A percentile compares a stretch with the other conserved stretches of the same genome.
phyloP scores from a whole-genome alignment of 306 rosid genomes.

The Rosa multiflora region DNA sequence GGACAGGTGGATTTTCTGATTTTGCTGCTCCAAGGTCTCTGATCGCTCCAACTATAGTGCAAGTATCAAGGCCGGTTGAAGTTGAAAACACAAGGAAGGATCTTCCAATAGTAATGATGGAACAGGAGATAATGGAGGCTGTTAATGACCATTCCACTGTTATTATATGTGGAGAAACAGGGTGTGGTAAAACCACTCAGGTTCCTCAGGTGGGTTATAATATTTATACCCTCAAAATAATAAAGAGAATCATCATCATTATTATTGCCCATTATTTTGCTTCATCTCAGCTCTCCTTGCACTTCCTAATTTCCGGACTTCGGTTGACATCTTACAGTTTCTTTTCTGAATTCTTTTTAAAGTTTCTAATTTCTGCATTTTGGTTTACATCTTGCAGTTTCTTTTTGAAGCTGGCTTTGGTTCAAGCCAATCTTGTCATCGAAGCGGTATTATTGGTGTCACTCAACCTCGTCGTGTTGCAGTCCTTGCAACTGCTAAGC shows the following conservation, averaged over 20 bases:
- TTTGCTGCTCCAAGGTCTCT: conserved; percentile 32
- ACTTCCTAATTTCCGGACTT: neutral
- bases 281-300: neutral
- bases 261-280: neutral
- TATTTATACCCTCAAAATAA: neutral
- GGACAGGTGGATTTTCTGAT: conserved; percentile 29
- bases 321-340: neutral
- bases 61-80: conserved; percentile 68
- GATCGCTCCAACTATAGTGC: conserved; percentile 64
- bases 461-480: conserved; percentile 98
- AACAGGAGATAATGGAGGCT: conserved; percentile 98
- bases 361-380: conserved; percentile 14
- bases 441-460: conserved; percentile 74
- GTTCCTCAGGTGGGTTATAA: conserved; percentile 80
- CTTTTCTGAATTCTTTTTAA: conserved; percentile 10
- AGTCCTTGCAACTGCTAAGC: conserved; percentile 91
- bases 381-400: conserved; percentile 45
- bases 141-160: conserved; percentile 64
- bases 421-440: conserved; percentile 46
- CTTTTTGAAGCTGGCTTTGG: conserved; percentile 94
- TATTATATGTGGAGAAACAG: conserved; percentile 95
- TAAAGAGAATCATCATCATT: neutral
- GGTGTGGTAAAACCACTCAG: conserved; percentile 99
- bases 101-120: conserved; percentile 98
- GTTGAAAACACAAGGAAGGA: conserved; percentile 74